A percentile compares a stretch with the other conserved stretches of the same genome.
Evolutionary conservation across 768 basidiomycete species (phyloP).

Genomic region (Phlebiopsis flavidoalba): DNA sequence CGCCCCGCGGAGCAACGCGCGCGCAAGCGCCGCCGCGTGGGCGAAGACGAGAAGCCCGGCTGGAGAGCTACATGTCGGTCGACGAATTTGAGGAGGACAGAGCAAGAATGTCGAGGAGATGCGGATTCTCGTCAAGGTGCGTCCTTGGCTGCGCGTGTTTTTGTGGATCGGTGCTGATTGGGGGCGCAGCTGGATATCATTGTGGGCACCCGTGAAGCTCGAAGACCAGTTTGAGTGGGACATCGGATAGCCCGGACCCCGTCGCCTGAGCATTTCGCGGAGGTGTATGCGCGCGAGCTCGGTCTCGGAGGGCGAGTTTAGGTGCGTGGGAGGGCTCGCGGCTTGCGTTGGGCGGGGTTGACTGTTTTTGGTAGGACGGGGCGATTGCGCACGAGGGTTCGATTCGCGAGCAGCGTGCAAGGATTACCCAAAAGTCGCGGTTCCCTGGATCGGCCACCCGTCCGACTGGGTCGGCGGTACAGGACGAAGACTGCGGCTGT

Average conservation of each 20-base stretch:
- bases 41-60: slow-evolving; percentile 22
- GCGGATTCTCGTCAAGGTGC: slow-evolving; percentile 87
- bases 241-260: slow-evolving; percentile 67
- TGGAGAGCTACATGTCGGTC: slow-evolving; percentile 38
- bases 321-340: slow-evolving; percentile 41
- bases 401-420: slow-evolving; percentile 88
- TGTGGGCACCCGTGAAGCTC: slow-evolving; percentile 85
- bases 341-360: neutral
- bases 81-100: slow-evolving; percentile 64
- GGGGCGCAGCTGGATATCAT: slow-evolving; percentile 87
- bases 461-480: slow-evolving; percentile 66
- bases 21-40: slow-evolving; percentile 40
- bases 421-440: slow-evolving; percentile 86
- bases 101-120: slow-evolving; percentile 74
- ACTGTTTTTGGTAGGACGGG: slow-evolving; percentile 52
- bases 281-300: slow-evolving; percentile 78
- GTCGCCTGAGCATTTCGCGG: slow-evolving; percentile 93
- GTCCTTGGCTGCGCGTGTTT: neutral
- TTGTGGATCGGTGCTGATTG: neutral
- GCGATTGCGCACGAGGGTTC: slow-evolving; percentile 91
- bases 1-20: slow-evolving; percentile 25
- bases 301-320: slow-evolving; percentile 92
- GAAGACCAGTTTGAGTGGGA: slow-evolving; percentile 99
- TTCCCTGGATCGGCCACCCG: slow-evolving; percentile 79
- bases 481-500: slow-evolving; percentile 88